Base-by-base conservation (phyloP, 495 filamentous ascomycete species). In the Penicillium parvum region DNA sequence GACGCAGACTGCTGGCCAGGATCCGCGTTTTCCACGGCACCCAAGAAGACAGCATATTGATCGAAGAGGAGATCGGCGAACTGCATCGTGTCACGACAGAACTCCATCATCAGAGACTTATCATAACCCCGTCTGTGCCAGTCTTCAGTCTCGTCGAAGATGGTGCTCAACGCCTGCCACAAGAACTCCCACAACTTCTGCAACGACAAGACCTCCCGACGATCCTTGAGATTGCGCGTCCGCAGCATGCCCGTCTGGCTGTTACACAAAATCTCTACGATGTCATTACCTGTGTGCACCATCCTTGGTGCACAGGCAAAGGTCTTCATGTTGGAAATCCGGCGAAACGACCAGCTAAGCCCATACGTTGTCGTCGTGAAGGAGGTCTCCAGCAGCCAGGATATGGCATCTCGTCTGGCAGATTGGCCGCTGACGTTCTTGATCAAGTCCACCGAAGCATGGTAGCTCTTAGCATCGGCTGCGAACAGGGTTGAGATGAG, bases 41-140 rank as follows among this genome's bases (percentile, higher is more conserved):
- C 81, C 0, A 84, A 75, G 54, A 95, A 76, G 27, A 95, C 75
- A 37, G 76, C 80, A 66, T 89, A 90, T 49, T 94, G 81, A 38
- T 85, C 81, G 52, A 97, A 86, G 3, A 95, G 72, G 15, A 77
- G 75, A 54, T 96, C 85, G 2, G 90, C 90, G 52, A 95, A 86
- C 49, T 96, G 85, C 73, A 97, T 97, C 19, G 85, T 83, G 53
- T 96, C 88, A 48, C 92, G 80, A 54, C 87, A 92, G 50, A 97
- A 96, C 36, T 97, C 85, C 56, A 85, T 79, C 86, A 98, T 85
- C 17, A 74, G 68, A 11, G 73, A 64, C 61, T 86, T 88, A 19
- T 90, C 82, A 43, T 79, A 73, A 7, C 78, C 75, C 16, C 77
- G 64, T 37, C 82, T 63, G 48, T 75, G 81, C 91, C 92, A 98